Percentiles rank a stretch among this genome's conserved stretches.
These are phyloP conservation scores for Dictyostelium brefeldianum DNA, from an alignment of 78 protist genomes.

Conservation along the genomic window DNA sequence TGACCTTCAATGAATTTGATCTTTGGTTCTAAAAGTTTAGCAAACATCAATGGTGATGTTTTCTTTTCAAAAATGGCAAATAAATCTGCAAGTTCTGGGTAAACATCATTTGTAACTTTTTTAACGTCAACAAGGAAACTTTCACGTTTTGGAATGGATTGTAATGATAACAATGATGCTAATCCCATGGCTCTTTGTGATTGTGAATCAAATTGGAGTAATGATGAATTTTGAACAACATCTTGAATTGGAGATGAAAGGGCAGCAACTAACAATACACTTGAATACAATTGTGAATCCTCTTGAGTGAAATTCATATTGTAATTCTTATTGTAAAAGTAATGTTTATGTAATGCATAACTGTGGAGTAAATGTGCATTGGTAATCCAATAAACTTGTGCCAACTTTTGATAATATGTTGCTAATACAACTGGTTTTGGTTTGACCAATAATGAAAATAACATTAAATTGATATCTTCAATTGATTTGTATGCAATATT, in stretches of 20 bases:
- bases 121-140: constrained; percentile 39
- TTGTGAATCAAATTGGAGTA: constrained; percentile 41
- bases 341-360: constrained; percentile 62
- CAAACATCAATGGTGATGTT: constrained; percentile 20
- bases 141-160: constrained; percentile 68
- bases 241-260: constrained; percentile 68
- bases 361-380: constrained; percentile 88
- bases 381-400: constrained; percentile 91
- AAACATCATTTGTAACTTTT: constrained; percentile 20
- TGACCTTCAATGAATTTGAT: constrained; percentile 36
- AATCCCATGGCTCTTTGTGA: constrained; percentile 40
- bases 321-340: constrained; percentile 62
- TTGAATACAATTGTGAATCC: constrained; percentile 8
- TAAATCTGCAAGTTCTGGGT: constrained; percentile 79
- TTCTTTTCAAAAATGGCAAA: constrained; percentile 63
- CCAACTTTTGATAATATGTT: constrained; percentile 85
- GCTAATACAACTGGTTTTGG: constrained; percentile 84
- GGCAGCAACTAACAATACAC: constrained; percentile 60
- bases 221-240: not conserved
- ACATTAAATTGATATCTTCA: constrained; percentile 89
- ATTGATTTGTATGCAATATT: constrained; percentile 90
- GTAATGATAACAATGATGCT: constrained; percentile 51
- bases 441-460: constrained; percentile 60
- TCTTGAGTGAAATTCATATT: constrained; percentile 30
- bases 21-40: constrained; percentile 50